These are phyloP conservation scores for Metarhizium brunneum DNA, from an alignment of 2,329 filamentous ascomycete species.

Conservation along the genomic window DNA sequence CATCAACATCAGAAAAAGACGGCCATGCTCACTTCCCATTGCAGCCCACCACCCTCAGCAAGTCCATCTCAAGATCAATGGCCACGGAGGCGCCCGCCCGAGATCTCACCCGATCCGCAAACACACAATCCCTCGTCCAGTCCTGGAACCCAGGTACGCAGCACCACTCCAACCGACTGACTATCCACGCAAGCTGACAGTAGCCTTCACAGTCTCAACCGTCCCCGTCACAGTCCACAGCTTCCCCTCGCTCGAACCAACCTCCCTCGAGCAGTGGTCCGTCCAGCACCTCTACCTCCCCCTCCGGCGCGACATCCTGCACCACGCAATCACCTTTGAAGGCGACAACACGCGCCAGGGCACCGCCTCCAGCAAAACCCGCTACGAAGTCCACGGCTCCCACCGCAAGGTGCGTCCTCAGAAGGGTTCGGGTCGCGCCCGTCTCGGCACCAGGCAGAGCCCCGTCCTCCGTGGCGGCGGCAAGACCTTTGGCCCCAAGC, in stretches of 20 bases:
- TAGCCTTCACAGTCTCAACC: constrained; percentile 36
- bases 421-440: constrained; percentile 76
- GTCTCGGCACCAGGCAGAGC: constrained; percentile 71
- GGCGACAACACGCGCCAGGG: constrained; percentile 82
- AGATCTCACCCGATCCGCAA: constrained; percentile 24
- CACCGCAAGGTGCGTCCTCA: constrained; percentile 74
- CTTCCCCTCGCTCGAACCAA: constrained; percentile 84
- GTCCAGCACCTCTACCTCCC: constrained; percentile 79
- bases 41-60: constrained; percentile 26
- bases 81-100: constrained; percentile 41
- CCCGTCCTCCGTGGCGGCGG: constrained; percentile 79
- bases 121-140: constrained; percentile 25
- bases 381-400: constrained; percentile 76
- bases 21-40: background rate
- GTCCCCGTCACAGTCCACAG: constrained; percentile 80
- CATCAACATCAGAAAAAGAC: background rate
- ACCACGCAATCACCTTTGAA: constrained; percentile 87
- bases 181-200: background rate
- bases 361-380: constrained; percentile 73
- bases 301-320: constrained; percentile 81
- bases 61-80: constrained; percentile 43
- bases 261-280: constrained; percentile 67
- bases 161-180: background rate
- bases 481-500: constrained; percentile 82
- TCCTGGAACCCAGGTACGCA: constrained; percentile 36